Conservation (phyloP, 2,329 filamentous ascomycete species). For the Falciphora oryzae region DNA sequence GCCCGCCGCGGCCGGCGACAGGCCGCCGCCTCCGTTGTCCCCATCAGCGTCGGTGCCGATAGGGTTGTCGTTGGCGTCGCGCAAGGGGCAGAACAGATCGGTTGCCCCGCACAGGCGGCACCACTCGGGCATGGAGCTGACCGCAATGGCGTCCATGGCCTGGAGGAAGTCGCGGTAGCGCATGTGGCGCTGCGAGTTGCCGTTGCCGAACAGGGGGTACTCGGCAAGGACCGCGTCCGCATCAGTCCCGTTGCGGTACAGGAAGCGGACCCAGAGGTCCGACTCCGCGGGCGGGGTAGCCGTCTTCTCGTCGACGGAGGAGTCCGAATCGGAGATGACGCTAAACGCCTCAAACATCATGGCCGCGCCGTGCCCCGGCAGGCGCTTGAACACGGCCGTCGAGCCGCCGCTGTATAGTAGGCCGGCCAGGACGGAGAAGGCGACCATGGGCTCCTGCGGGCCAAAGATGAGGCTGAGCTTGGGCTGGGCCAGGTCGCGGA, state of each 20-base stretch:
- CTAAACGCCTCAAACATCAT: slow-evolving; percentile 67
- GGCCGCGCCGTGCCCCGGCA: slow-evolving; percentile 65
- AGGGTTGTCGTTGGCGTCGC: background rate
- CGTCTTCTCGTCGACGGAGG: slow-evolving; percentile 11
- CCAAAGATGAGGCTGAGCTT: slow-evolving; percentile 51
- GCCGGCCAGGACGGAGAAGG: slow-evolving; percentile 45
- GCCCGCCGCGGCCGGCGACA: slow-evolving; percentile 36
- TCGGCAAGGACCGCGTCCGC: slow-evolving; percentile 26
- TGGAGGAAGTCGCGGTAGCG: slow-evolving; percentile 32
- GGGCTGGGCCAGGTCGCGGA: slow-evolving; percentile 30
- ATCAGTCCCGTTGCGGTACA: slow-evolving; percentile 46
- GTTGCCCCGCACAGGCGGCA: slow-evolving; percentile 35
- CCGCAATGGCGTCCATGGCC: slow-evolving; percentile 30
- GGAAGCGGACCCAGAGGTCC: slow-evolving; percentile 48
- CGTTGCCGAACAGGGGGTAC: slow-evolving; percentile 36
- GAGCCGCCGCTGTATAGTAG: slow-evolving; percentile 42
- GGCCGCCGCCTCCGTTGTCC: background rate
- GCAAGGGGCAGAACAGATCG: slow-evolving; percentile 32
- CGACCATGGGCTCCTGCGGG: slow-evolving; percentile 47
- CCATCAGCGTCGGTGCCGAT: background rate
- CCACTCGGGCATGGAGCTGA: slow-evolving; percentile 32
- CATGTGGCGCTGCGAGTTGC: slow-evolving; percentile 27
- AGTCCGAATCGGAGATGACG: slow-evolving; percentile 21
- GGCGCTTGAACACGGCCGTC: slow-evolving; percentile 38
- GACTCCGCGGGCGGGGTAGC: slow-evolving; percentile 22